Base-by-base conservation (phyloP, 2,329 filamentous ascomycete genomes). In the Fusarium sororula region DNA sequence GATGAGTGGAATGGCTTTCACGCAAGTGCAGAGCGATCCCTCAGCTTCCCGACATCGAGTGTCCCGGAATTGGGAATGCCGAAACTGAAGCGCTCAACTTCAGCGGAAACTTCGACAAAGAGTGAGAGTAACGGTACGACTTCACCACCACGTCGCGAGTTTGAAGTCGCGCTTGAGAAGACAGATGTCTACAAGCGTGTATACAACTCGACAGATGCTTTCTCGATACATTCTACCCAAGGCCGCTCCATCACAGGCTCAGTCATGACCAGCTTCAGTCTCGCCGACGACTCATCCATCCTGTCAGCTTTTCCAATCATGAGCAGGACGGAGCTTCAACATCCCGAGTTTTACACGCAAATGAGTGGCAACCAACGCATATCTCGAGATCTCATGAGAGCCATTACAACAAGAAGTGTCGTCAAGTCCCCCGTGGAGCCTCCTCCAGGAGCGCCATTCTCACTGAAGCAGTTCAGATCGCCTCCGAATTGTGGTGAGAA, bases 401-500 rank as follows among this genome's bases (percentile, higher is more conserved):
- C 67, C 14, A 70, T 70, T 3, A 70, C 67, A 17, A 70, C 54
- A 0, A 28, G 67, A 32, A 70, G 67, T 3, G 67, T 70, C 7
- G 45, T 50, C 1, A 70, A 70, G n/a, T 70, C 67, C 3, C 67
- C 67, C 0, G 28, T 70, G 3, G 66, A 66, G 11, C 59, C 67
- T 1, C 62, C 42, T 1, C 35, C 59, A 1, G 35, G 55, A 17
- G 66, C 67, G 1, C 67, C 67, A 0, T 70, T 70, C n/a, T 65
- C 66, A 2, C 26, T 70, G 24, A 70, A 66, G n/a, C 67, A 70
- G 14, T 70, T 54, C 20, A 42, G 67, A 18, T 47, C 66, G 8
- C 44, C 66, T 4, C 67, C 67, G 3, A 59, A 70, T 14, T 70
- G 67, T 7, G 67, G 67, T 18, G 67, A 57, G 30, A 70, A 63